phyloP scores from a whole-genome alignment of 192 early-diverging fungal genomes.

The Dissophora ornata region DNA sequence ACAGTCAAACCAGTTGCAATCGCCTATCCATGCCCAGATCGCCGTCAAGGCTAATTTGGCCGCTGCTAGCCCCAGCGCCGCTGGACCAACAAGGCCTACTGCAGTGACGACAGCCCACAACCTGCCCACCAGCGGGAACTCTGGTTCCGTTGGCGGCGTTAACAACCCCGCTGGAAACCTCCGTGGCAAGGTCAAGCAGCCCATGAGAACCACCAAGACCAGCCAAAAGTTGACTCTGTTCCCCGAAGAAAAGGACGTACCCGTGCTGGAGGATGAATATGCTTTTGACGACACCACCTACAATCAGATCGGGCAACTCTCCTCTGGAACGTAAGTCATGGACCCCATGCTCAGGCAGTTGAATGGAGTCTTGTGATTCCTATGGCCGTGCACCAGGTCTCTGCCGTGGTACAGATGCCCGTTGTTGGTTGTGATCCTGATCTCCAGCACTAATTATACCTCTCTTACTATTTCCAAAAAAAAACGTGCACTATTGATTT shows the following conservation, averaged over 20 bases:
- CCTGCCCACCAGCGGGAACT: slow-evolving; percentile 15
- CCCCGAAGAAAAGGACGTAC: slow-evolving; percentile 76
- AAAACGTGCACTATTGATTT: neutral
- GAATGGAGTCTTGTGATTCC: too few species aligned
- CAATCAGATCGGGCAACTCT: slow-evolving; percentile 77
- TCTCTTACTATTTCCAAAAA: neutral
- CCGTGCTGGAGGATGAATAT: slow-evolving; percentile 49
- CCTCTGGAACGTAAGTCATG: slow-evolving; percentile 40
- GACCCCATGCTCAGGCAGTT: neutral
- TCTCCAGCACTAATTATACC: slow-evolving; percentile 10
- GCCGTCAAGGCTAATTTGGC: slow-evolving; percentile 11
- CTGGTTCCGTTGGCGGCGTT: slow-evolving; percentile 7
- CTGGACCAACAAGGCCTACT: slow-evolving; percentile 11
- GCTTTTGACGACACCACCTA: slow-evolving; percentile 70
- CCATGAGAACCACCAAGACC: slow-evolving; percentile 91
- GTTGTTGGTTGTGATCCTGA: slow-evolving; percentile 55
- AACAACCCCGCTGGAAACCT: slow-evolving; percentile 10
- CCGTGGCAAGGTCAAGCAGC: slow-evolving; percentile 68
- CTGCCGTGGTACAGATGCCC: too few species aligned
- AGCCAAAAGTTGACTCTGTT: slow-evolving; percentile 93
- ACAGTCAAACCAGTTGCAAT: slow-evolving; percentile 30
- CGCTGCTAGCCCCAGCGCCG: slow-evolving; percentile 1
- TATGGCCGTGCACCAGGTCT: too few species aligned
- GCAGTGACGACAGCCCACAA: slow-evolving; percentile 14
- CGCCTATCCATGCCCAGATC: slow-evolving; percentile 43